Percentiles rank a stretch among this genome's conserved stretches.
phyloP scores from a whole-genome alignment of 495 filamentous ascomycete genomes.

The Podospora pseudoanserina region DNA sequence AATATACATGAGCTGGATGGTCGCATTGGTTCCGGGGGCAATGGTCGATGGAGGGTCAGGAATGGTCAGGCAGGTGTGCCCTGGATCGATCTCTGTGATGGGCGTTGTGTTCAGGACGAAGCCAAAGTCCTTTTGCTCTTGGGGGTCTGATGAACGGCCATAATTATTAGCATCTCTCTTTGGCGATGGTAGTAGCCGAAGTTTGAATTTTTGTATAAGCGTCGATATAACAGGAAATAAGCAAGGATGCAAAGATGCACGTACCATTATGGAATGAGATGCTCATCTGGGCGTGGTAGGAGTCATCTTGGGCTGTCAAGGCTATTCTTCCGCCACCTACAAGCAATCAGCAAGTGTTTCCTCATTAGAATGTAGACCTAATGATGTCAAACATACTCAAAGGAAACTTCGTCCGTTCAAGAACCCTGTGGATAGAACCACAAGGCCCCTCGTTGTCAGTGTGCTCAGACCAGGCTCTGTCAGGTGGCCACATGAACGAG shows the following conservation, averaged over 20 bases:
- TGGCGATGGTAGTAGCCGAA: neutral
- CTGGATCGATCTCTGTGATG: conserved; percentile 41
- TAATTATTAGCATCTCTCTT: neutral
- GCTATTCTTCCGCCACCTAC: conserved; percentile 29
- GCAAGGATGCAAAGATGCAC: neutral
- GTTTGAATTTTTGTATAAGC: neutral
- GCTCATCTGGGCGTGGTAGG: conserved; percentile 17
- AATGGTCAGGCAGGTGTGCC: conserved; percentile 47
- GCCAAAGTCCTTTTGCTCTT: conserved; percentile 26
- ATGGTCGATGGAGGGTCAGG: conserved; percentile 34
- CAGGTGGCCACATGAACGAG: conserved; percentile 50
- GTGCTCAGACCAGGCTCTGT: conserved; percentile 41
- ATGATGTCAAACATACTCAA: conserved; percentile 10
- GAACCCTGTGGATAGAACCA: conserved; percentile 36
- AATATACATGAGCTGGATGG: conserved; percentile 48
- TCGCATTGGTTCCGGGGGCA: conserved; percentile 43
- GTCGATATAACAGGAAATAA: neutral
- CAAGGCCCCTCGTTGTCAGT: conserved; percentile 48
- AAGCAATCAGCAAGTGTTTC: neutral
- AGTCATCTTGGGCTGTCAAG: conserved; percentile 28
- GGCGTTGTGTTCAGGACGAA: conserved; percentile 30
- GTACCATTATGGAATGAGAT: conserved; percentile 21
- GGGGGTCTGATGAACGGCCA: conserved; percentile 17
- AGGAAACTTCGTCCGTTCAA: conserved; percentile 44
- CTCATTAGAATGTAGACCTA: neutral